These are phyloP conservation scores for Colletotrichum sp. DNA, from an alignment of 2,329 filamentous ascomycete genomes.

Conservation along the genomic window DNA sequence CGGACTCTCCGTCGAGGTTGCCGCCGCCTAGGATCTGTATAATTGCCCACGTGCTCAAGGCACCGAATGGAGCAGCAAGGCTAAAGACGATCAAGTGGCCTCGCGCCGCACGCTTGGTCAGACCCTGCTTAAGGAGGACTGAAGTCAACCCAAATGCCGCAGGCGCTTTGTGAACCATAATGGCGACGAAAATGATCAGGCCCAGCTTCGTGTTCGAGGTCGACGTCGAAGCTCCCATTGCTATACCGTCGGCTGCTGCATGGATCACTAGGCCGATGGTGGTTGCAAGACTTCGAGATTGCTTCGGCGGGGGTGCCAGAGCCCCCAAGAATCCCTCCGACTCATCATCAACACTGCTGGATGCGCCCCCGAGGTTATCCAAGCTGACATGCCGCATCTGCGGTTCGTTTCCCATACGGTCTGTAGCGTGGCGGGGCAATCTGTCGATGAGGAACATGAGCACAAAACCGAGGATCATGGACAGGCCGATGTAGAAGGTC, in stretches of 20 bases:
- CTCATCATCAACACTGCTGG: constrained; percentile 56
- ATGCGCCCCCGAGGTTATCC: constrained; percentile 71
- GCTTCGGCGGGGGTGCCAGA: constrained; percentile 60
- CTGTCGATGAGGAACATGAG: constrained; percentile 97
- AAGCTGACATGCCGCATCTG: constrained; percentile 86
- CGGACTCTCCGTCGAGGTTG: constrained; percentile 60
- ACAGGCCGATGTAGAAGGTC: constrained; percentile 82
- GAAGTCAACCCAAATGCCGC: constrained; percentile 95
- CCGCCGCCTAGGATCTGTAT: constrained; percentile 75
- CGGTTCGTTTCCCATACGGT: constrained; percentile 67
- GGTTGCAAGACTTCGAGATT: constrained; percentile 74
- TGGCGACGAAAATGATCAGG: constrained; percentile 92
- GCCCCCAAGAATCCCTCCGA: constrained; percentile 65
- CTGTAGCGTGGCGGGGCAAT: constrained; percentile 74
- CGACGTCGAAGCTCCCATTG: constrained; percentile 88
- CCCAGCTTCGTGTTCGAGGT: constrained; percentile 76
- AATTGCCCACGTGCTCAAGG: constrained; percentile 80
- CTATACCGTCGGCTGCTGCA: constrained; percentile 92
- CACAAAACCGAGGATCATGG: constrained; percentile 86
- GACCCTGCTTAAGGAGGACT: constrained; percentile 85
- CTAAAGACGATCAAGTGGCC: constrained; percentile 91
- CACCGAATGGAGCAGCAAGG: constrained; percentile 85
- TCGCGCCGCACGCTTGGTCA: constrained; percentile 84
- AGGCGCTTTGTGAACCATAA: constrained; percentile 97
- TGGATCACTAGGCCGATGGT: constrained; percentile 97